Base-by-base conservation (phyloP, 805 yeast species). In the Wickerhamiella shivajii region DNA sequence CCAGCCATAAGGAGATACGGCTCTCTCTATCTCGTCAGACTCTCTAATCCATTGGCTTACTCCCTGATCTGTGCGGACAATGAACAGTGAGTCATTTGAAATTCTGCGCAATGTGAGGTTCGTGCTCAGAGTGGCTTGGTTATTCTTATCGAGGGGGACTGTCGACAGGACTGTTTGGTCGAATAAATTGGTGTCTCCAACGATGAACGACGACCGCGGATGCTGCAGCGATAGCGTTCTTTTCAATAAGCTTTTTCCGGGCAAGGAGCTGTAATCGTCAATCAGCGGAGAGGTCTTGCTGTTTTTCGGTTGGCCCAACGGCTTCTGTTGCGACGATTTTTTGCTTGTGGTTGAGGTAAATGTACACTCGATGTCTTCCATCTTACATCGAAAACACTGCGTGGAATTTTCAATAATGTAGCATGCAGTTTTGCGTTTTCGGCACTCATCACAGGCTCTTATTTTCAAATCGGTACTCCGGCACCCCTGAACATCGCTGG, bases 1-100 rank as follows among this genome's bases (percentile, higher is more conserved):
- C 41, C 75, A 78, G 2, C 97, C 97, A 54, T 83, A 84, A 0
- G 98, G 97, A n/a, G 87, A 77, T 13, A 87, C 80, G 31, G 80
- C 65, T 41, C 71, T 64, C 52, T 87, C 97, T 6, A 87, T 80
- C 17, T 74, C 67, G 50, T 87, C 95, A 7, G 80, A 77, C 40
- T 77, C 84, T 39, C 69, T 67, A 30, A 80, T 78, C 57, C 85
- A 74, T 40, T 69, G 67, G 44, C 74, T 75, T 10, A 77, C 62
- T 33, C 71, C 74, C 30, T 75, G 76, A 14, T 87, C 96, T 41
- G 80, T 67, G n/a, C 56, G 48, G 19, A 87, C 56, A 12, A 80
- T 64, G 49, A 87, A 87, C 53, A 78, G 80, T 6, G 74, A 75
- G 29, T 67, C 68, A 6, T 73, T 69, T 5, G 87, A 76, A 2